phyloP scores from a whole-genome alignment of 2,329 filamentous ascomycete species.

The Pseudogymnoascus sp. region DNA sequence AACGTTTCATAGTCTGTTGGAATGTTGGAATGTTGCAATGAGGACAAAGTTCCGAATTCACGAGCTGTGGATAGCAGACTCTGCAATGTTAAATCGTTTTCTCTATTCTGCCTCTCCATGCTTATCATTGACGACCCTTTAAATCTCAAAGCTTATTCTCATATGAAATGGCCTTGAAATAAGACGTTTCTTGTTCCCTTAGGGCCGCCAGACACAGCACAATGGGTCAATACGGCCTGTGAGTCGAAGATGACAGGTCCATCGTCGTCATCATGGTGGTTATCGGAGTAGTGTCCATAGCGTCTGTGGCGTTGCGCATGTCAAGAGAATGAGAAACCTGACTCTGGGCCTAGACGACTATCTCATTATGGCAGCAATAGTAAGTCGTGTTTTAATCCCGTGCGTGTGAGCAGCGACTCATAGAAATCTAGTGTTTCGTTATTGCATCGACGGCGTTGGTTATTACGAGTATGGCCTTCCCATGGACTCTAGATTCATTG shows the following conservation, averaged over 20 bases:
- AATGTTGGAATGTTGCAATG: not conserved
- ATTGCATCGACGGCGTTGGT: slow-evolving; percentile 11
- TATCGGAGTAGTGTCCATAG: not conserved
- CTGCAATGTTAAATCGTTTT: not conserved
- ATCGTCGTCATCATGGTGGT: not conserved
- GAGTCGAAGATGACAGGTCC: not conserved
- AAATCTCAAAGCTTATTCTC: not conserved
- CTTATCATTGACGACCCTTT: not conserved
- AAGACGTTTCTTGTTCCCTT: not conserved
- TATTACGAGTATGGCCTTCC: slow-evolving; percentile 9
- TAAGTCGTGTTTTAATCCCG: not conserved
- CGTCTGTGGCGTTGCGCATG: not conserved
- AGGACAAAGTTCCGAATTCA: not conserved
- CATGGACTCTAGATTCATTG: not conserved
- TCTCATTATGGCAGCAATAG: slow-evolving; percentile 11
- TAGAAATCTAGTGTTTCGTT: slow-evolving; percentile 8
- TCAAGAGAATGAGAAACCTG: slow-evolving; percentile 7
- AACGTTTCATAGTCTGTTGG: not conserved
- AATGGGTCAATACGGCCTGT: not conserved
- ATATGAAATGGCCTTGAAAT: not conserved
- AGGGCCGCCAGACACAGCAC: not conserved
- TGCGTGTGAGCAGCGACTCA: not conserved
- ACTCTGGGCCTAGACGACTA: slow-evolving; percentile 11
- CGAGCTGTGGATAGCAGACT: not conserved
- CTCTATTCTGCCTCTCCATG: not conserved